phyloP scores from a whole-genome alignment of 192 early-diverging fungal genomes.

The Gaertneriomyces sp. region DNA sequence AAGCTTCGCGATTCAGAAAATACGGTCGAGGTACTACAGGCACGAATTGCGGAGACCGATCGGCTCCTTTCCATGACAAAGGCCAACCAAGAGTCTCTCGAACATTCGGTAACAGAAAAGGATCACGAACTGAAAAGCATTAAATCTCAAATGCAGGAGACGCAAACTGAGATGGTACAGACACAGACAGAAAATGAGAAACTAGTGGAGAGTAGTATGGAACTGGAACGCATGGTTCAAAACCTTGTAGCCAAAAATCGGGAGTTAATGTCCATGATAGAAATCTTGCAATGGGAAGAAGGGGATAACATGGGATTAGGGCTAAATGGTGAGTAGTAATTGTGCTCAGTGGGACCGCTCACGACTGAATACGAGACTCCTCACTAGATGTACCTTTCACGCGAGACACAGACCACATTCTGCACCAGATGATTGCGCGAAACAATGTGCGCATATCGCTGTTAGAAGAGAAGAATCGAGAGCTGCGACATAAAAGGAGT shows the following conservation, averaged over 20 bases:
- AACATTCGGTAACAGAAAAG: neutral
- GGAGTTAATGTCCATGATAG: conserved; percentile 5
- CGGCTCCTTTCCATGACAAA: neutral
- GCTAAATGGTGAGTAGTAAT: neutral
- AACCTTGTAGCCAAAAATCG: conserved; percentile 5
- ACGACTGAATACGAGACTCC: no score
- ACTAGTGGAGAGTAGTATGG: conserved; percentile 15
- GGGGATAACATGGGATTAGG: conserved; percentile 4
- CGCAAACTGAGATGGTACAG: neutral
- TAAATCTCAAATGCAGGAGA: neutral
- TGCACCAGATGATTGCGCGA: conserved; percentile 40
- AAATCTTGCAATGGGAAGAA: neutral
- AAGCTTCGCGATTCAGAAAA: neutral
- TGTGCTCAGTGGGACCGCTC: no score
- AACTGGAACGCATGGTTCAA: conserved; percentile 24
- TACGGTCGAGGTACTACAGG: neutral
- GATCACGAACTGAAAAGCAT: neutral
- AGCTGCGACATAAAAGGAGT: conserved; percentile 17
- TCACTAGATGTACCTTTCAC: no score
- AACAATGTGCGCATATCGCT: conserved; percentile 45
- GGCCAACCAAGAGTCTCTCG: neutral
- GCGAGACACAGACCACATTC: conserved; percentile 28
- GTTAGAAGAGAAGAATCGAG: conserved; percentile 48
- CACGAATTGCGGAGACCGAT: neutral
- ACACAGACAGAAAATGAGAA: conserved; percentile 11